phyloP scores from a whole-genome alignment of 2,329 filamentous ascomycete species.

The Aspergillus ustus region DNA sequence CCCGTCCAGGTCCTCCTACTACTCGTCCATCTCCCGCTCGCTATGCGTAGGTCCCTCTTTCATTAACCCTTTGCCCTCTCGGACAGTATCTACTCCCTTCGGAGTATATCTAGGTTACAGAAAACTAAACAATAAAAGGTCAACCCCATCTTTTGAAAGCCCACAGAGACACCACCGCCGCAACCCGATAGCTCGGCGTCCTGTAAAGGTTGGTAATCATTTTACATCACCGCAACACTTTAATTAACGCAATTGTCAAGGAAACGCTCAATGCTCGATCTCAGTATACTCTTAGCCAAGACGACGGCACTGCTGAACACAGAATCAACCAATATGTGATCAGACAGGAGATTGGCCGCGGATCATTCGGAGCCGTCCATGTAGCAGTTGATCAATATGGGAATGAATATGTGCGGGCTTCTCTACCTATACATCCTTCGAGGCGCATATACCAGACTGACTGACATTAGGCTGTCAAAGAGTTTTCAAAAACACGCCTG shows the following conservation, averaged over 20 bases:
- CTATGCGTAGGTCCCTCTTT: slow-evolving; percentile 31
- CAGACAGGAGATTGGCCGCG: slow-evolving; percentile 92
- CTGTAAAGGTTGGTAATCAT: slow-evolving; percentile 60
- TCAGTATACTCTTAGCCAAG: slow-evolving; percentile 82
- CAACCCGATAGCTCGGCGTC: slow-evolving; percentile 62
- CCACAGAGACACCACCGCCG: slow-evolving; percentile 69
- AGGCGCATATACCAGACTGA: slow-evolving; percentile 16
- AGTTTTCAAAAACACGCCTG: slow-evolving; percentile 92
- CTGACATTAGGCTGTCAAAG: slow-evolving; percentile 78
- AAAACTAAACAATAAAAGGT: slow-evolving; percentile 45
- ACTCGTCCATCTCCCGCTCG: slow-evolving; percentile 29
- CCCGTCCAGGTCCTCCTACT: slow-evolving; percentile 19
- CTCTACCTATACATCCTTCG: not conserved
- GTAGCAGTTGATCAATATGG: slow-evolving; percentile 88
- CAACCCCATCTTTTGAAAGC: slow-evolving; percentile 62
- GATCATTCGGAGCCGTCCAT: slow-evolving; percentile 93
- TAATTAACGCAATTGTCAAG: slow-evolving; percentile 48
- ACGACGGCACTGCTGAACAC: slow-evolving; percentile 79
- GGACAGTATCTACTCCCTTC: not conserved
- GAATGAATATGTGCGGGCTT: slow-evolving; percentile 78
- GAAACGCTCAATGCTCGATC: slow-evolving; percentile 91
- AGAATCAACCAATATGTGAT: slow-evolving; percentile 95
- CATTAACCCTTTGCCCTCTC: not conserved
- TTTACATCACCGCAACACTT: slow-evolving; percentile 1
- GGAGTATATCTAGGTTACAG: not conserved